phyloP scores from a whole-genome alignment of 139 green algal species.

The Nannochloris sp. region DNA sequence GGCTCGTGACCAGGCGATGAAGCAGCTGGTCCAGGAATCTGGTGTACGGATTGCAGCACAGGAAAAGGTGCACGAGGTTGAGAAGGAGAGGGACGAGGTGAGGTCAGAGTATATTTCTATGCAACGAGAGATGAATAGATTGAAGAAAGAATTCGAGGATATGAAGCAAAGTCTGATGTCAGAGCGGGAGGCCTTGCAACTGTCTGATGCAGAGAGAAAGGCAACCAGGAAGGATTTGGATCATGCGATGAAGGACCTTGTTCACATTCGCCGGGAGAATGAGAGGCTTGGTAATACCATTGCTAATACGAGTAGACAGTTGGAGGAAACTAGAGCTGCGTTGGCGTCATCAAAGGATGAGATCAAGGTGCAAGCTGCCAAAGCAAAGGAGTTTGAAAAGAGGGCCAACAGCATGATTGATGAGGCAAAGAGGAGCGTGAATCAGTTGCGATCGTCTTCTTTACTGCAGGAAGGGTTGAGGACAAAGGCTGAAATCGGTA shows the following conservation, averaged over 20 bases:
- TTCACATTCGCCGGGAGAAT: neutral
- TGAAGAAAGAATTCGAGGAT: neutral
- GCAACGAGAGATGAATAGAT: neutral
- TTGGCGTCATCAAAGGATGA: constrained; percentile 1
- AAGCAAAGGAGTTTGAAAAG: neutral
- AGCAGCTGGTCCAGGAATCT: constrained; percentile 11
- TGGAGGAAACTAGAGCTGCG: neutral
- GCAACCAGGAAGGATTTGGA: constrained; percentile 2
- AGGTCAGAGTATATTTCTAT: neutral
- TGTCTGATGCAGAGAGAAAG: constrained; percentile 3
- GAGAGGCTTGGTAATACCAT: neutral
- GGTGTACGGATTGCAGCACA: constrained; percentile 6
- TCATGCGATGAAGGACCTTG: constrained; percentile 8
- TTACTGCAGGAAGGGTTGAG: constrained; percentile 13
- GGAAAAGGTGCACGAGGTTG: constrained; percentile 2
- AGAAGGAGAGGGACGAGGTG: neutral
- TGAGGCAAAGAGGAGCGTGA: neutral
- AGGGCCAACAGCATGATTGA: constrained; percentile 6
- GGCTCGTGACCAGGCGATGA: constrained; percentile 5
- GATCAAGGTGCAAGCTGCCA: neutral
- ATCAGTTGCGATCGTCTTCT: neutral
- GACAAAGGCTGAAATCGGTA: constrained; percentile 19
- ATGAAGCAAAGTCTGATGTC: neutral
- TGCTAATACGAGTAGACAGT: neutral
- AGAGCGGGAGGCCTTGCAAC: constrained; percentile 13